Evolutionary conservation across 768 basidiomycete genomes (phyloP).

Genomic region (Suillus brevipes): DNA sequence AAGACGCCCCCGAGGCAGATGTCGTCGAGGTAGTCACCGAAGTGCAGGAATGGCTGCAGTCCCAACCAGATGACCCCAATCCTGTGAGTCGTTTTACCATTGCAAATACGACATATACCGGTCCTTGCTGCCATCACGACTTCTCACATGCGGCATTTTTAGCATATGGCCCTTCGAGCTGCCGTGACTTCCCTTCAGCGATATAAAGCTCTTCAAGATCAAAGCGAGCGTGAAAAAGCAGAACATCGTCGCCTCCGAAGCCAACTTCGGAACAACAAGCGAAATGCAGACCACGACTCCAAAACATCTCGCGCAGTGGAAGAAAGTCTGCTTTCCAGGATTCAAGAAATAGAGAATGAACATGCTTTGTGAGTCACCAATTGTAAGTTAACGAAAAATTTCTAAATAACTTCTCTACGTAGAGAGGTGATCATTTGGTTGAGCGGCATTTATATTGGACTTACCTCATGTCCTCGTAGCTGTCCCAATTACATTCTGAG

Average conservation of each 20-base stretch:
- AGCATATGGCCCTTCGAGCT: constrained; percentile 35
- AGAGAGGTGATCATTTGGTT: constrained; percentile 9
- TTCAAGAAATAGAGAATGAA: constrained; percentile 32
- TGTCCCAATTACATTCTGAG: constrained; percentile 36
- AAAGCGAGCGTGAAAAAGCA: constrained; percentile 30
- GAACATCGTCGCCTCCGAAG: constrained; percentile 35
- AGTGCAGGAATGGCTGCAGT: constrained; percentile 51
- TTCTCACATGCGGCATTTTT: constrained; percentile 25
- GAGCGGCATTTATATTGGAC: background rate
- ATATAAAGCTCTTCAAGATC: constrained; percentile 39
- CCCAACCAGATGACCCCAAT: constrained; percentile 42
- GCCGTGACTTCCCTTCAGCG: constrained; percentile 37
- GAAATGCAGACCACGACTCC: constrained; percentile 32
- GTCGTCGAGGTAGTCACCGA: constrained; percentile 44
- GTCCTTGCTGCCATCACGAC: background rate
- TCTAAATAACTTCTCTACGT: background rate
- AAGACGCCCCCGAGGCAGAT: constrained; percentile 32
- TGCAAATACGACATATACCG: background rate
- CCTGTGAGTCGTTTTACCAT: constrained; percentile 24
- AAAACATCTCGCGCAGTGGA: constrained; percentile 39
- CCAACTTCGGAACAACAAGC: constrained; percentile 31
- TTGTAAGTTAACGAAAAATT: background rate
- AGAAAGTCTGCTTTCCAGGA: constrained; percentile 33
- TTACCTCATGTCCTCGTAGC: constrained; percentile 27
- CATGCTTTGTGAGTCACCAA: constrained; percentile 27